Evolutionary conservation across 192 early-diverging fungal genomes (phyloP), one percentile per base, ranked within the genome.

Genomic region (Lobosporangium transversale): DNA sequence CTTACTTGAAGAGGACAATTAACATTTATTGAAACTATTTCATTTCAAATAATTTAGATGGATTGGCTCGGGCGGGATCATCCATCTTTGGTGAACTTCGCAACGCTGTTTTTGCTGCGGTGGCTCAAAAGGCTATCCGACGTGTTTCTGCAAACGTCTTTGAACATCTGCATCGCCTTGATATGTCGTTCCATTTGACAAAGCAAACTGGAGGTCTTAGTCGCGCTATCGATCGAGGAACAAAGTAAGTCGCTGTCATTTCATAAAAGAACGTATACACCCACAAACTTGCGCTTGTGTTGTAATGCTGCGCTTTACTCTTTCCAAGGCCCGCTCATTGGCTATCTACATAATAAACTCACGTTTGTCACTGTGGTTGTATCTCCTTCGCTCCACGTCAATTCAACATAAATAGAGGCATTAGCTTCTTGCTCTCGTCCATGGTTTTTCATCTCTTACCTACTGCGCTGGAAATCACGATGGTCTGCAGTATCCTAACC

Each of bases 201-300:
- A 86, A 97, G 36, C 95, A 99, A 81, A 99, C 98, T 4, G 98
- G 98, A 64, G 98, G 95, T 4, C 83, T 99, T 40, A 95, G 94
- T 37, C 87, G 98, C 8, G 96, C 98, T 26, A 96, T 99, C 62
- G 98, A 99, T 81, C 87, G 98, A 23, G 94, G 94, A 61, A 95
- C 89, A 55, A 91, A 91, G 88, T 80, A 81, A 7, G 62, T 45
- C 27, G 2, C 3, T 56, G 15, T 37, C 2, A n/a, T 47, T 17
- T n/a, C 15, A 26, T 14, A 12, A n/a, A 20, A 24, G 32, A 53
- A 23, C 33, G 54, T 68, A 12, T 42, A 42, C 40, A 42, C n/a
- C n/a, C n/a, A n/a, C n/a, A n/a, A n/a, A n/a, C n/a, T 40, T 40
- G 37, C 37, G 37, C 37, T n/a, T 40, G 37, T 48, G 37, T 45